Evolutionary conservation across 257 asterid genomes (phyloP), one percentile per base, ranked within the genome.

Genomic region (Sherardia arvensis): DNA sequence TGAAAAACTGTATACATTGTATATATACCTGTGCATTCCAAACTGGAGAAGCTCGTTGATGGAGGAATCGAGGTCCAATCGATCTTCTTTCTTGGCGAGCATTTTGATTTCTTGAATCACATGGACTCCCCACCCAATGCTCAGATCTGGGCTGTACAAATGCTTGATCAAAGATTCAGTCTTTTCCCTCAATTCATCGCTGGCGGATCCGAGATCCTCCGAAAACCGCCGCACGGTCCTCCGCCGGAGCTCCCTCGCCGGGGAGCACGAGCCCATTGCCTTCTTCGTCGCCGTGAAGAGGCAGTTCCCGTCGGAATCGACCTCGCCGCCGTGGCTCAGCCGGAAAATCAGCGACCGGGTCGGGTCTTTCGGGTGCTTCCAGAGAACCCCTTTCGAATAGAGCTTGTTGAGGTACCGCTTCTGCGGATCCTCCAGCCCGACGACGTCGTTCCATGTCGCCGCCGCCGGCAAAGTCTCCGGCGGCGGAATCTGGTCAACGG

Each of bases 81-180:
- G 83, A 77, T 89, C 95, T 61, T 62, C 74, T 62, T 89, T 92
- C 77, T 70, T 84, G 0, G 88, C 96, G 78, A 92, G 69, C 53
- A 92, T 54, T 71, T 92, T 92, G 22, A 87, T 76, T 82, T 89
- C 97, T 84, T 92, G 99, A n/a, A 89, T 91, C 26, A 89, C 93
- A 65, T 92, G 96, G 64, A 92, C 73, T 5, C 97, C 99, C 99
- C 99, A 93, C 0, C 99, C 99, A 9, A 81, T 68, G 34, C 70
- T 85, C 81, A 93, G 91, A 93, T 93, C 97, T 57, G 97, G 99
- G 64, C 84, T 72, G 51, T 92, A 92, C 99, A 92, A 84, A 62
- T 87, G 76, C 78, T 80, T 71, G 63, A 92, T 87, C 60, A 81
- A 95, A 66, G 82, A 69, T 56, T 81, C 89, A 56, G 90, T 87